phyloP scores from a whole-genome alignment of 2,329 filamentous ascomycete species.

The Colletotrichum truncatum region DNA sequence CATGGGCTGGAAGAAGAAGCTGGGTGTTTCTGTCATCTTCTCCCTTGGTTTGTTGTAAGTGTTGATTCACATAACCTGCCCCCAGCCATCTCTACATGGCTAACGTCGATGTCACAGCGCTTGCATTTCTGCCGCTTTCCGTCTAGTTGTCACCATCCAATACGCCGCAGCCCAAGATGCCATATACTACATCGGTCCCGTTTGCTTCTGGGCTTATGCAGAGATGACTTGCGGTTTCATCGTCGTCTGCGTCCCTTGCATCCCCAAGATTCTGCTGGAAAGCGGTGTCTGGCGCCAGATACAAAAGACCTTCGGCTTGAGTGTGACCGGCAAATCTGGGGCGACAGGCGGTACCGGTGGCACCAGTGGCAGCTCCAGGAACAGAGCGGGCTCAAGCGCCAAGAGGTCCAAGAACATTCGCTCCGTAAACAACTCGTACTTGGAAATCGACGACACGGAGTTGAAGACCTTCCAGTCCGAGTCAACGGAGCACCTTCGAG shows the following conservation, averaged over 20 bases:
- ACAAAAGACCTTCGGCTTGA: background rate
- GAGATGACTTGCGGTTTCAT: conserved; percentile 57
- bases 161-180: conserved; percentile 40
- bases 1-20: conserved; percentile 40
- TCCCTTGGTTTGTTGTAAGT: conserved; percentile 40
- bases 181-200: conserved; percentile 47
- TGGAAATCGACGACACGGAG: conserved; percentile 23
- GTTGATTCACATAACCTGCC: background rate
- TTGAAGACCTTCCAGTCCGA: conserved; percentile 22
- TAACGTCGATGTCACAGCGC: conserved; percentile 39
- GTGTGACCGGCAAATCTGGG: background rate
- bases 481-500: conserved; percentile 22
- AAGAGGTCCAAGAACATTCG: conserved; percentile 21
- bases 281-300: background rate
- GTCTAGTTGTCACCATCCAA: conserved; percentile 43
- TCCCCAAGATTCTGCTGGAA: conserved; percentile 44
- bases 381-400: conserved; percentile 5
- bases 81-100: background rate
- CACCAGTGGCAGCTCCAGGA: background rate
- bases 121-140: conserved; percentile 49
- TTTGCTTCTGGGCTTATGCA: conserved; percentile 53
- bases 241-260: conserved; percentile 47
- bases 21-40: conserved; percentile 43
- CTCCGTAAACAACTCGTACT: conserved; percentile 23
- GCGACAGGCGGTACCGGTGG: background rate